Base-by-base conservation (phyloP, 306 rosid genomes). In the Casuarina equisetifolia region DNA sequence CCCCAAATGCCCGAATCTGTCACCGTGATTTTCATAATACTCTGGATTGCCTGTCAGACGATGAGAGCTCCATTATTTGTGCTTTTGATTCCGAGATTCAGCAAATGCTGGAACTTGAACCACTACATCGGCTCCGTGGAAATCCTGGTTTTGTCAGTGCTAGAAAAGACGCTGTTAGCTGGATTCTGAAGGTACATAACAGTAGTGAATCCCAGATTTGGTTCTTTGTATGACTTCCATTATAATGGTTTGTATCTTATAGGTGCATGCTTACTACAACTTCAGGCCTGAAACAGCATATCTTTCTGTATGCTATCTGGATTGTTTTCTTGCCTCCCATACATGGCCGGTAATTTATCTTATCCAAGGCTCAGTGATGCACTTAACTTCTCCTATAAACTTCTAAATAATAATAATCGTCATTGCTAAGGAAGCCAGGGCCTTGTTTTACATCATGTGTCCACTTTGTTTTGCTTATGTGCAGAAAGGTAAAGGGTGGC, bases 241-340 rank as follows among this genome's bases (percentile, higher is more conserved):
- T n/a, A 3, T 54, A 16, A 76, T 52, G 9, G 25, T 40, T 80
- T 78, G 40, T 44, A 32, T 53, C 58, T 9, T 78, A 66, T 70
- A 86, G 90, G 90, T 84, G 3, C 86, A 84, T 79, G 77, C 76
- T 49, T 79, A 66, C 75, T 84, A 76, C 76, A 66, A 74, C 32
- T 86, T 86, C 59, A 82, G 81, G 55, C 88, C 90, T 3, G 84
- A 76, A 76, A 84, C 90, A 3, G 84, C 88, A 17, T 86, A 67
- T 79, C 84, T 84, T 69, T 86, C 88, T 17, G 81, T 84, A 42
- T 58, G 70, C 62, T 78, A 78, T 59, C 42, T 70, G 51, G 81
- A 78, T 39, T 59, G 76, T 36, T 78, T 58, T 43, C 76, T 78
- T 15, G 39, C 66, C 25, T 70, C 63, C 45, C 66, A 36, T 20